A percentile compares a stretch with the other conserved stretches of the same genome.
These are phyloP conservation scores for Phytophthora hibernalis DNA, from an alignment of 352 stramenopile species.

Conservation along the genomic window DNA sequence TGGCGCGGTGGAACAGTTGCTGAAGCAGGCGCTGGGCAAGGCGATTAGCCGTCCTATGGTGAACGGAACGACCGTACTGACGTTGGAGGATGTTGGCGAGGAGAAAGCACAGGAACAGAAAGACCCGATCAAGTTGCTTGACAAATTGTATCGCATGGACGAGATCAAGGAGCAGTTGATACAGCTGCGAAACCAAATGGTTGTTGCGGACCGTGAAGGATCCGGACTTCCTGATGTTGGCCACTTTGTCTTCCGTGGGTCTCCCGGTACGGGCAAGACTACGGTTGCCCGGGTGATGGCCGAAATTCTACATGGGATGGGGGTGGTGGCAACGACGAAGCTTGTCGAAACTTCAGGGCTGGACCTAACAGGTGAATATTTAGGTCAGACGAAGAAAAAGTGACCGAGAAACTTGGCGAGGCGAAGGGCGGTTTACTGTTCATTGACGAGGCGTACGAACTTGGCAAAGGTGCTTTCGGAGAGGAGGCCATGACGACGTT, in stretches of 20 bases:
- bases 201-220: slow-evolving; percentile 74
- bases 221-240: slow-evolving; percentile 63
- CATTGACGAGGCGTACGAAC: slow-evolving; percentile 93
- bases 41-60: slow-evolving; percentile 58
- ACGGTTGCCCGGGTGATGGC: slow-evolving; percentile 93
- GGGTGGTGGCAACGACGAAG: slow-evolving; percentile 90
- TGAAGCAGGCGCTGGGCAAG: slow-evolving; percentile 80
- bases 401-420: slow-evolving; percentile 87
- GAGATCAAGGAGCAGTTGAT: slow-evolving; percentile 62
- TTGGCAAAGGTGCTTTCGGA: slow-evolving; percentile 82
- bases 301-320: slow-evolving; percentile 94
- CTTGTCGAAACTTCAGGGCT: slow-evolving; percentile 91
- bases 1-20: slow-evolving; percentile 82
- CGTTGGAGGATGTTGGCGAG: slow-evolving; percentile 59
- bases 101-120: slow-evolving; percentile 9
- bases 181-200: slow-evolving; percentile 64
- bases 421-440: slow-evolving; percentile 93
- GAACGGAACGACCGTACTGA: slow-evolving; percentile 46
- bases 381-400: slow-evolving; percentile 93
- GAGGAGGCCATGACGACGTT: slow-evolving; percentile 92
- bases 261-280: slow-evolving; percentile 90
- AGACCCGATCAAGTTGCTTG: slow-evolving; percentile 55
- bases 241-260: slow-evolving; percentile 91
- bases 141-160: slow-evolving; percentile 69
- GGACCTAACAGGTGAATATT: slow-evolving; percentile 88